These are phyloP conservation scores for Boechera retrofracta DNA, from an alignment of 345 rosid species.

Conservation along the genomic window DNA sequence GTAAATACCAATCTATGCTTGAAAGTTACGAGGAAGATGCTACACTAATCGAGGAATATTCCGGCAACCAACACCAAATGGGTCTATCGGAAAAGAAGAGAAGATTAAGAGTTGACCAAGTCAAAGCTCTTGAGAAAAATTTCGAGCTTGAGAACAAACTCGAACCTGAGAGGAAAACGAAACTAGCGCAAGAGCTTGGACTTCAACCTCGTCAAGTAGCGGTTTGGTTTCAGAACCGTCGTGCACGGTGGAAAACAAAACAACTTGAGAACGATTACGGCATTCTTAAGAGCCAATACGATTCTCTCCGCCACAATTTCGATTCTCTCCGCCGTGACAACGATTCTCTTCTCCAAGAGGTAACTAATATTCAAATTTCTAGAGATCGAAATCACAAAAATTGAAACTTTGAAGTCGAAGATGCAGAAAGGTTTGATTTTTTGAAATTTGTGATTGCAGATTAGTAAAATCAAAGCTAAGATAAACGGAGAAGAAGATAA, in stretches of 20 bases:
- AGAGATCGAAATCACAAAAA: neutral
- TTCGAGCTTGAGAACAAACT: slow-evolving; percentile 88
- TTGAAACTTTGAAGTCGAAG: neutral
- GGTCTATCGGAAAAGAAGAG: slow-evolving; percentile 75
- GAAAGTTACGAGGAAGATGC: slow-evolving; percentile 85
- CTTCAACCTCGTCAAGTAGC: slow-evolving; percentile 90
- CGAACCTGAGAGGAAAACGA: slow-evolving; percentile 82
- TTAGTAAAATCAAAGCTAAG: slow-evolving; percentile 75
- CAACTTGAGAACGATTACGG: slow-evolving; percentile 78
- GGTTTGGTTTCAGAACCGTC: slow-evolving; percentile 92
- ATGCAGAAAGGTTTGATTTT: neutral
- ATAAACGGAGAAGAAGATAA: slow-evolving; percentile 48
- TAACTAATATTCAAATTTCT: slow-evolving; percentile 2
- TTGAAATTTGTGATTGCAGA: slow-evolving; percentile 48
- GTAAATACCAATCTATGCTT: slow-evolving; percentile 77
- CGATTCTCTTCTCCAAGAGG: slow-evolving; percentile 85
- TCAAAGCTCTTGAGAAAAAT: slow-evolving; percentile 83
- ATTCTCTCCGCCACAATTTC: slow-evolving; percentile 59
- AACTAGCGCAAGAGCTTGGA: slow-evolving; percentile 83
- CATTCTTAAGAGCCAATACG: slow-evolving; percentile 61
- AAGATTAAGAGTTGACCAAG: slow-evolving; percentile 74
- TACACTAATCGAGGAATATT: slow-evolving; percentile 64
- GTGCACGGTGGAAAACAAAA: slow-evolving; percentile 90
- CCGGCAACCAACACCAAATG: slow-evolving; percentile 50
- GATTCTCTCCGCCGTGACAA: slow-evolving; percentile 80